These are phyloP conservation scores for Candida pseudoviswanathii DNA, from an alignment of 1,139 yeast species.

Conservation along the genomic window DNA sequence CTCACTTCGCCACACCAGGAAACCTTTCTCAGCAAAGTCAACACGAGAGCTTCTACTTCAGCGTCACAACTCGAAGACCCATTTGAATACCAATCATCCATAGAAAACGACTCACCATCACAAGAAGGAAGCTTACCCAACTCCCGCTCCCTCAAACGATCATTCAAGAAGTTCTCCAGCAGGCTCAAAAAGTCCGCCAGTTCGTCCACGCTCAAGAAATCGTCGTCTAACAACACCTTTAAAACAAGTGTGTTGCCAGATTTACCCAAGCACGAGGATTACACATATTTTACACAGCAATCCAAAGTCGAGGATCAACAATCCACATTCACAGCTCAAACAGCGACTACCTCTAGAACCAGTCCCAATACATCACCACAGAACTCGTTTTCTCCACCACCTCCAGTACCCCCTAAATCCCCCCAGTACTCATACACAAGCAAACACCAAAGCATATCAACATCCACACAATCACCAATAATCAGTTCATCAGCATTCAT, in stretches of 20 bases:
- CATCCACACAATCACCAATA: background rate
- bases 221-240: background rate
- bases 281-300: background rate
- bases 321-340: background rate
- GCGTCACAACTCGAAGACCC: background rate
- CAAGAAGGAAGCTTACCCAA: background rate
- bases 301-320: slow-evolving; percentile 4
- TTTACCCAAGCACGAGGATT: background rate
- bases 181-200: background rate
- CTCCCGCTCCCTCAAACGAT: background rate
- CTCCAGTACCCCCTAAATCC: slow-evolving; percentile 5
- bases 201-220: background rate
- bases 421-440: background rate
- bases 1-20: background rate
- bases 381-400: background rate
- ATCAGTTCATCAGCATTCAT: slow-evolving; percentile 1
- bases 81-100: background rate
- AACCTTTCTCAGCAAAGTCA: background rate
- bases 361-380: background rate
- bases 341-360: background rate
- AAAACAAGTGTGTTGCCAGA: background rate
- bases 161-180: background rate
- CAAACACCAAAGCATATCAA: background rate
- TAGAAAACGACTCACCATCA: background rate
- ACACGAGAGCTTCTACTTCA: background rate